Evolutionary conservation across 805 yeast genomes (phyloP).

Genomic region (Vanderwaltozyma tropicalis): DNA sequence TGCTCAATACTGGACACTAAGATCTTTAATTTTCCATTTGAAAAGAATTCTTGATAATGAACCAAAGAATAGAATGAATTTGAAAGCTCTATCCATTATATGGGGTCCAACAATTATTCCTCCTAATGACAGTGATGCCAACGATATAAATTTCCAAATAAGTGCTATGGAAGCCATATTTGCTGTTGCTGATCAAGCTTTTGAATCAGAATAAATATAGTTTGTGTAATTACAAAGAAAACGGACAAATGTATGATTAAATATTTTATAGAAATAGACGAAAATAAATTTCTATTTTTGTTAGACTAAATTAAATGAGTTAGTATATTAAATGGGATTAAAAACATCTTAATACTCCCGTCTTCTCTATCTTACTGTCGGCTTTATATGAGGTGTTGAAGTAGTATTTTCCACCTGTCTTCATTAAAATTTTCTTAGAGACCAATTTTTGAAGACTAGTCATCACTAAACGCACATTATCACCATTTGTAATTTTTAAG

Average conservation of each 20-base stretch:
- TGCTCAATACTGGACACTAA: constrained; percentile 84
- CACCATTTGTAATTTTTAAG: neutral
- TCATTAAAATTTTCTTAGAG: too few relatives aligned
- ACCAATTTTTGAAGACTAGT: too few relatives aligned
- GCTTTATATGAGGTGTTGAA: too few relatives aligned
- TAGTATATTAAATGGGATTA: too few relatives aligned
- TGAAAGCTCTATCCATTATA: constrained; percentile 71
- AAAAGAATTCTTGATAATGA: constrained; percentile 58
- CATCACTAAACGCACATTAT: too few relatives aligned
- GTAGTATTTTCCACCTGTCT: too few relatives aligned
- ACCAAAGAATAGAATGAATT: constrained; percentile 66
- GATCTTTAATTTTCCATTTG: constrained; percentile 78
- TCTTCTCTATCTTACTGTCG: too few relatives aligned
- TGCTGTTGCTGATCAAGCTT: constrained; percentile 72
- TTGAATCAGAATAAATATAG: constrained; percentile 40
- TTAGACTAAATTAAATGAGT: too few relatives aligned
- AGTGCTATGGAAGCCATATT: constrained; percentile 77
- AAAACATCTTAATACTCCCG: neutral
- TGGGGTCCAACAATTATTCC: constrained; percentile 91
- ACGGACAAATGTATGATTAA: neutral
- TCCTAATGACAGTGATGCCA: constrained; percentile 53
- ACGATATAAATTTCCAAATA: constrained; percentile 67
- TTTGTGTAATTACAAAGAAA: neutral
- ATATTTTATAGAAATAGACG: neutral
- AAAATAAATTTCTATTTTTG: too few relatives aligned